These are phyloP conservation scores for Zygoascus ofunaensis DNA, from an alignment of 805 yeast species.

Conservation along the genomic window DNA sequence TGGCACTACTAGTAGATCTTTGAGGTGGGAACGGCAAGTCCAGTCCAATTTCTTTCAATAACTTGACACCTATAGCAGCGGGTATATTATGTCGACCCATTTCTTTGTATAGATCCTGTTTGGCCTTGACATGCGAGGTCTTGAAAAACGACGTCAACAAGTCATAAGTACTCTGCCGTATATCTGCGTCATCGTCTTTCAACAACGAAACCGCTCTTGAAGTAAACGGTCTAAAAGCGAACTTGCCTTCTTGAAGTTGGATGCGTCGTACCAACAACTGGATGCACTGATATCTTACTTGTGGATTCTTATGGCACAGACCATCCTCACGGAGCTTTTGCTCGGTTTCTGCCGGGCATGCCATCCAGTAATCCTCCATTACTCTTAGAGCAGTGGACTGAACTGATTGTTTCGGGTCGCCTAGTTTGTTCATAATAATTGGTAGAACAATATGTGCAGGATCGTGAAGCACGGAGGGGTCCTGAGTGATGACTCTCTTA, in stretches of 20 bases:
- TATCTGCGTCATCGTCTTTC: slow-evolving; percentile 19
- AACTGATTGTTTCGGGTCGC: slow-evolving; percentile 22
- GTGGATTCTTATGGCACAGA: slow-evolving; percentile 18
- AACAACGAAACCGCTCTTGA: slow-evolving; percentile 26
- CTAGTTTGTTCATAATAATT: slow-evolving; percentile 26
- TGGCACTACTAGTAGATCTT: not conserved
- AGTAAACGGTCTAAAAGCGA: slow-evolving; percentile 28
- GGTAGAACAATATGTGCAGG: slow-evolving; percentile 28
- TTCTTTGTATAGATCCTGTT: slow-evolving; percentile 37
- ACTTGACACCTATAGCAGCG: slow-evolving; percentile 17
- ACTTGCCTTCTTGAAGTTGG: slow-evolving; percentile 20
- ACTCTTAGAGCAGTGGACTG: slow-evolving; percentile 24
- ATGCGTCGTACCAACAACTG: slow-evolving; percentile 20
- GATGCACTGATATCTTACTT: slow-evolving; percentile 21
- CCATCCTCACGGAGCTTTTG: slow-evolving; percentile 25
- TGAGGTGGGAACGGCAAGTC: slow-evolving; percentile 4
- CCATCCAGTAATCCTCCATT: slow-evolving; percentile 32
- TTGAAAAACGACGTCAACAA: slow-evolving; percentile 34
- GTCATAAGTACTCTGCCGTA: slow-evolving; percentile 20
- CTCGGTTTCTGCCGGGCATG: slow-evolving; percentile 29
- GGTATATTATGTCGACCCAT: slow-evolving; percentile 31
- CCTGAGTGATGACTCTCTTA: slow-evolving; percentile 36
- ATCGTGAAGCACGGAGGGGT: slow-evolving; percentile 26
- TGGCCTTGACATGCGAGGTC: slow-evolving; percentile 33
- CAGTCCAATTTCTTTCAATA: slow-evolving; percentile 29